Evolutionary conservation across 2,329 filamentous ascomycete species (phyloP), one percentile per base, ranked within the genome.

Genomic region (Pezicula carpinea): DNA sequence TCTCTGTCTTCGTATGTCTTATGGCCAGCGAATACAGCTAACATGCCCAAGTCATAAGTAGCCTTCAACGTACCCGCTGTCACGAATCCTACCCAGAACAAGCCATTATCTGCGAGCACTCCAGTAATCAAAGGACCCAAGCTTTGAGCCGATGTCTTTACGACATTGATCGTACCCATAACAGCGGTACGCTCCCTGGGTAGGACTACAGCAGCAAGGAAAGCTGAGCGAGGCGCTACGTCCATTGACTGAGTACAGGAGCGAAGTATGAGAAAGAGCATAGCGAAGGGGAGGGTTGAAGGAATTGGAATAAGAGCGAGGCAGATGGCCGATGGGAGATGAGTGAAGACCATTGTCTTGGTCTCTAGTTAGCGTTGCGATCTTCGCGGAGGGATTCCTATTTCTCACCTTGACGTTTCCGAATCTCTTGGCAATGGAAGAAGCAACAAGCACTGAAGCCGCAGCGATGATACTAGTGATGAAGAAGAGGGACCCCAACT

Each of bases 281-380:
- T 70, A 0, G 83, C 75, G 5, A 82, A 51, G 10, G 69, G 69
- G 0, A 81, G 65, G 3, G 71, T 69, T 17, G 68, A 63, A 0
- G 82, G 80, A 1, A 83, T 57, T 0, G 81, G 78, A 18, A 89
- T 79, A 17, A 88, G 64, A 13, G 77, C 69, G 1, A 88, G 73
- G 53, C 82, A 83, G 21, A 88, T 65, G 6, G 84, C 72, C 0
- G 83, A 86, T 0, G 85, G 85, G 0, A 89, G 69, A 55, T 89
- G 84, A 0, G 84, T 87, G 58, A 87, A 85, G 7, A 86, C 83
- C 85, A 89, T 89, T 1, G 84, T 87, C 71, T 81, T 39, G 8
- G 36, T 40, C 11, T 13, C n/a, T 44, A 19, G n/a, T 42, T 19
- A 46, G 40, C 18, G 31, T 15, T 22, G 11, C 8, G 8, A 21